Evolutionary conservation across 1,284 basidiomycete genomes (phyloP), one percentile per base, ranked within the genome.

Genomic region (Coniferiporia weirii): DNA sequence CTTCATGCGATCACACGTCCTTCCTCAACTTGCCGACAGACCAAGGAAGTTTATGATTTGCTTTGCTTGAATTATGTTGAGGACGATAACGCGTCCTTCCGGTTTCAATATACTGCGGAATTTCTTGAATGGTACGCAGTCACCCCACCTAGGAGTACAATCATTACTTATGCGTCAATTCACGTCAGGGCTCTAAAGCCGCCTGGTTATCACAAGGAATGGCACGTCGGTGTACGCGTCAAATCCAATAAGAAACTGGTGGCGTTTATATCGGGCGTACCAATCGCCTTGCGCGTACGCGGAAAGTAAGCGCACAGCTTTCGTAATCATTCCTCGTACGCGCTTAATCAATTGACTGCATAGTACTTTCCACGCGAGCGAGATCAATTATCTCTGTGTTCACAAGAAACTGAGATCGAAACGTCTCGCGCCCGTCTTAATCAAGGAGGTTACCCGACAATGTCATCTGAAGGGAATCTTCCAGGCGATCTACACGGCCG

Each of bases 341-440:
- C 38, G 6, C 43, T 32, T 56, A 17, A 67, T 36, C 62, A 38
- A 34, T 43, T 7, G 40, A 54, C 54, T 27, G 19, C 43, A 8
- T 64, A 96, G 93, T 59, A 74, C 78, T 7, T 79, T 97, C 68
- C 75, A 75, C 45, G 82, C 85, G 38, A 87, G 87, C 67, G 97
- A 99, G 74, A 96, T 99, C 76, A 99, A 99, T 74, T 99, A 95
- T 73, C 85, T 99, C 53, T 98, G 95, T 68, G 88, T 98, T 3
- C 96, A 98, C 81, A 99, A 99, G 77, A 98, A 98, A 73, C 77
- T 99, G 51, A 88, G 97, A 12, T 92, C 93, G 4, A 99, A 98
- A 72, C 90, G 97, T 38, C 80, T 99, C 17, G 90, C 97, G 0
- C 97, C 97, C 0, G 92, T 99, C 27, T 81, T 99, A 54, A 99